phyloP scores from a whole-genome alignment of 371 early-diverging fungal species.

The Syncephalis fuscata region DNA sequence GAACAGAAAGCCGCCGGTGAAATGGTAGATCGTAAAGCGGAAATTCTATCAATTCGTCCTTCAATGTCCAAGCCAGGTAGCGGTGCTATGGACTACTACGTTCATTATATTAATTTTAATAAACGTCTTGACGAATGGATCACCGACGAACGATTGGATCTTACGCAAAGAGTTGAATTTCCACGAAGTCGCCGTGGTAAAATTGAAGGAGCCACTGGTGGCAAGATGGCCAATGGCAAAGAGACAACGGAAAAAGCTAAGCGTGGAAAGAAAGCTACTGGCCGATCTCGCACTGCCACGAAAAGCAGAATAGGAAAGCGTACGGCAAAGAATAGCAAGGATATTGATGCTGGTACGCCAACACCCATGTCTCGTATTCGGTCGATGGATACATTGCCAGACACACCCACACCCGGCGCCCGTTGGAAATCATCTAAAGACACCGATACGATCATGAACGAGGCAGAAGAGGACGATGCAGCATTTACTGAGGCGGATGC shows the following conservation, averaged over 20 bases:
- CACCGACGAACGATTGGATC: constrained; percentile 41
- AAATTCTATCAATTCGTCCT: constrained; percentile 72
- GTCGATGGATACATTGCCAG: constrained; percentile 1
- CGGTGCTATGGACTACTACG: constrained; percentile 69
- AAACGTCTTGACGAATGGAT: constrained; percentile 99
- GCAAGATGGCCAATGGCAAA: background rate
- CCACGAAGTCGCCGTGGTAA: constrained; percentile 48
- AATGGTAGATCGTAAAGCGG: constrained; percentile 52
- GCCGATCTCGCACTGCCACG: constrained; percentile 1
- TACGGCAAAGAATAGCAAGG: constrained; percentile 1
- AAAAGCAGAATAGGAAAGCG: constrained; percentile 7
- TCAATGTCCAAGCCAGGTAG: constrained; percentile 6
- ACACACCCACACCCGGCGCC: background rate
- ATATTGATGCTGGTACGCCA: constrained; percentile 14
- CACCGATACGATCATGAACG: constrained; percentile 27
- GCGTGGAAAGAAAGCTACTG: constrained; percentile 36
- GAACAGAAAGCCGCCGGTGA: constrained; percentile 16
- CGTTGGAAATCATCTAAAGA: constrained; percentile 39
- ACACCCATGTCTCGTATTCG: constrained; percentile 4
- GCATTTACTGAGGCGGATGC: constrained; percentile 15
- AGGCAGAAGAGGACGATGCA: constrained; percentile 9
- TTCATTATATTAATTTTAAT: constrained; percentile 97
- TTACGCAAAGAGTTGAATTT: constrained; percentile 53
- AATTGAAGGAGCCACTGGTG: constrained; percentile 9
- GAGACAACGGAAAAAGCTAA: constrained; percentile 13